Conservation (phyloP, 805 yeast genomes). For the Saccharomycopsis schoenii region DNA sequence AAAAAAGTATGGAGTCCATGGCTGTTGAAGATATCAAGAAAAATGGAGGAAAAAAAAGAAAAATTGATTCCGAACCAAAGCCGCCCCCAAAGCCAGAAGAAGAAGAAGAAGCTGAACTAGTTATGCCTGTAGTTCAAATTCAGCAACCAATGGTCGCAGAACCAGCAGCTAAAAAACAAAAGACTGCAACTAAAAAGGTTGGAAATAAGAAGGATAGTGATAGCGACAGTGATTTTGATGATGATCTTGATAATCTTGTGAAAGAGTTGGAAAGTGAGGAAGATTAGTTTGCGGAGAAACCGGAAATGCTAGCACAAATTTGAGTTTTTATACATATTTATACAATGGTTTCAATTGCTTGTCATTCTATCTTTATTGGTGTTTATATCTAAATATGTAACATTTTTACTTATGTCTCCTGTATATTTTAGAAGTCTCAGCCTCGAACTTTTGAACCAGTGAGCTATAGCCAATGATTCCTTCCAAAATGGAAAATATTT, state of each 20-base stretch:
- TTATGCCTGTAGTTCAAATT: not conserved
- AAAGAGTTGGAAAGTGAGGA: slow-evolving; percentile 17
- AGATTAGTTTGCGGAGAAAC: not conserved
- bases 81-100: not conserved
- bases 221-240: slow-evolving; percentile 15
- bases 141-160: not conserved
- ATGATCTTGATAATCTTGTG: slow-evolving; percentile 15
- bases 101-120: not conserved
- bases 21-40: slow-evolving; percentile 2
- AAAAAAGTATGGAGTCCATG: slow-evolving; percentile 2
- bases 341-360: too few relatives aligned
- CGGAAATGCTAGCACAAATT: not conserved
- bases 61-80: not conserved
- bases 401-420: too few relatives aligned
- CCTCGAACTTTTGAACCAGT: too few relatives aligned
- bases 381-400: too few relatives aligned
- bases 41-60: not conserved
- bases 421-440: too few relatives aligned
- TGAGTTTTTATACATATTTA: not conserved
- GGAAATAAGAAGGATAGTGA: slow-evolving; percentile 7
- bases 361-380: too few relatives aligned
- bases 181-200: not conserved
- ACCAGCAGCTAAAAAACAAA: slow-evolving; percentile 6
- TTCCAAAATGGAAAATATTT: too few relatives aligned
- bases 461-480: too few relatives aligned